phyloP scores from a whole-genome alignment of 306 rosid species.

The Vigna reflexopilosa region DNA sequence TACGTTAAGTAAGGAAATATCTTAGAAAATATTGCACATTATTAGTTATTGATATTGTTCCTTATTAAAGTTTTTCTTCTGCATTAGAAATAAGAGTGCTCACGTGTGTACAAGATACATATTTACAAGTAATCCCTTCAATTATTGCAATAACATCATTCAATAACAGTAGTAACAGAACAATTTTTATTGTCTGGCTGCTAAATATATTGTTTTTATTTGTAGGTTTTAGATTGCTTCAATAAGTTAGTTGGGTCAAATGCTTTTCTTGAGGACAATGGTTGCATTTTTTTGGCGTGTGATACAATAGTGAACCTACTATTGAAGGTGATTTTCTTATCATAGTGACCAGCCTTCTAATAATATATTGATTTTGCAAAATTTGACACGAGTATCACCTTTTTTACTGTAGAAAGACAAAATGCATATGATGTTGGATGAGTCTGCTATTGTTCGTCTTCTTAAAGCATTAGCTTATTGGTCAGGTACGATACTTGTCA shows the following conservation, averaged over 20 bases:
- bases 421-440: slow-evolving; percentile 53
- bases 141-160: neutral
- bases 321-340: slow-evolving; percentile 66
- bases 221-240: slow-evolving; percentile 87
- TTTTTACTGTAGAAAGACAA: slow-evolving; percentile 65
- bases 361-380: slow-evolving; percentile 39
- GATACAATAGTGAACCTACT: slow-evolving; percentile 85
- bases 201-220: slow-evolving; percentile 36
- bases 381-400: slow-evolving; percentile 35
- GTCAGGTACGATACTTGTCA: slow-evolving; percentile 63
- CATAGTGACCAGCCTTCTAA: slow-evolving; percentile 9
- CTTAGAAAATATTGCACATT: no score
- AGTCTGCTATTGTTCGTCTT: slow-evolving; percentile 59
- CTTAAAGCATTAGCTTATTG: slow-evolving; percentile 78
- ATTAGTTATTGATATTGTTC: no score
- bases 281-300: slow-evolving; percentile 81
- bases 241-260: slow-evolving; percentile 59
- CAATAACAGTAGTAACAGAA: neutral
- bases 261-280: slow-evolving; percentile 53
- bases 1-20: no score
- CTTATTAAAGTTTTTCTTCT: no score
- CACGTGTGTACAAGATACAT: no score
- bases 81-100: no score
- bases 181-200: slow-evolving; percentile 16
- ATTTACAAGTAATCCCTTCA: no score